phyloP scores from a whole-genome alignment of 331 rosid genomes.

The Cucumis variabilis region DNA sequence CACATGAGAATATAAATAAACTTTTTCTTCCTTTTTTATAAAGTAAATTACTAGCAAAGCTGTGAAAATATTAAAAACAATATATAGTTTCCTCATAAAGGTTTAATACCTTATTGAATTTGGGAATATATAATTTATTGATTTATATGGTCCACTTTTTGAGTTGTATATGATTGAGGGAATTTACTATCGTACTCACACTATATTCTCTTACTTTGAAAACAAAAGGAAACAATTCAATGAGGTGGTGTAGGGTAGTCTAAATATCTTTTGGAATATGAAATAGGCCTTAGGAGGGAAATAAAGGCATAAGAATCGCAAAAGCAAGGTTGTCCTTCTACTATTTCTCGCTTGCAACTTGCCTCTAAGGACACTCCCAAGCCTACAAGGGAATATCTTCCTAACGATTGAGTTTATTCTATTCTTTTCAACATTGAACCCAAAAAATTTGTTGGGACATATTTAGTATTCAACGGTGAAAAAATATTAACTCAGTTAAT shows the following conservation, averaged over 20 bases:
- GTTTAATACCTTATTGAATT: not conserved
- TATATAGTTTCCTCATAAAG: not conserved
- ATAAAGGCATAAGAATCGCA: not conserved
- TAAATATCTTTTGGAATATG: slow-evolving; percentile 16
- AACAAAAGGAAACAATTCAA: not conserved
- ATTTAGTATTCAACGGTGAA: too few relatives aligned
- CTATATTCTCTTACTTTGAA: not conserved
- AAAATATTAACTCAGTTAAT: too few relatives aligned
- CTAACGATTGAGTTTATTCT: not conserved
- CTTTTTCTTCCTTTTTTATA: not conserved
- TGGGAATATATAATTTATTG: not conserved
- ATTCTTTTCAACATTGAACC: not conserved
- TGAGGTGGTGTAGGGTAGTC: not conserved
- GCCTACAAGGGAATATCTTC: not conserved
- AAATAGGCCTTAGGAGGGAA: not conserved
- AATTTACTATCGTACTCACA: not conserved
- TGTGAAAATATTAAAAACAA: not conserved
- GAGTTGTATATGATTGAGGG: slow-evolving; percentile 4
- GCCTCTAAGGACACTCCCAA: not conserved
- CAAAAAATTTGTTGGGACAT: not conserved
- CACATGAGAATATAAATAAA: not conserved
- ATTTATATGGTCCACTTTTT: not conserved
- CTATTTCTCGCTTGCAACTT: not conserved
- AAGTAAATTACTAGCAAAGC: not conserved
- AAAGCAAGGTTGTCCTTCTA: not conserved